Base-by-base conservation (phyloP, 352 stramenopile genomes). In the Plasmopara muralis region DNA sequence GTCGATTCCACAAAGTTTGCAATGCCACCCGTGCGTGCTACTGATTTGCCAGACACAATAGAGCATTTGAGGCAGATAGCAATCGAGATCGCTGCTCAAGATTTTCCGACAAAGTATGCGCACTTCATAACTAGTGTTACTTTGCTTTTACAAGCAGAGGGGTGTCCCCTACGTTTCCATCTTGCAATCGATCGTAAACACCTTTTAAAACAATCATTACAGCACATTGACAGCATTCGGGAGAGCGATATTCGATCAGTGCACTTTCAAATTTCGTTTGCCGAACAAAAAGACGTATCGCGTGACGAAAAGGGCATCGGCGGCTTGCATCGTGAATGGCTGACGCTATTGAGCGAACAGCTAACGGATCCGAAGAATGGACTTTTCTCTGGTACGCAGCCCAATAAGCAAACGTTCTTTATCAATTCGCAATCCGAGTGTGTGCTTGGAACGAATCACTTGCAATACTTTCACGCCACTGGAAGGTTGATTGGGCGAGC, bases 301-400 rank as follows among this genome's bases (percentile, higher is more conserved):
- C 49, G 77, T 7, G 25, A 50, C 13, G 79, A 91, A 45, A 77
- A 83, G 8, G 70, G 72, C 0, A 46, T 59, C 13, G 41, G 57
- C 15, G 78, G 72, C 7, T 47, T 95, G 5, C 70, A 89, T 25
- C 71, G 85, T 8, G 83, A 93, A 56, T 96, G 85, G 87, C 85
- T 93, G 50, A 67, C 72, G 9, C 65, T 89, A 6, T 33, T 95
- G 15, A 85, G 74, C 42, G 64, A 83, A 13, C 55, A 63, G 35
- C 52, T 92, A 9, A 55, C 81, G 16, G 54, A 74, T 13, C 60
- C 68, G 0, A 28, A 60, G 0, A 63, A 65, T 5, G 82, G 82
- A 13, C 57, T 93, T 38, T 93, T 90, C 43, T 51, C 53, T 3
- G 82, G 68, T 38, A 71, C 77, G 15, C 70, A 86, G 47, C 41